phyloP scores from a whole-genome alignment of 1,284 basidiomycete genomes.

The Tylopilus orsonianus region DNA sequence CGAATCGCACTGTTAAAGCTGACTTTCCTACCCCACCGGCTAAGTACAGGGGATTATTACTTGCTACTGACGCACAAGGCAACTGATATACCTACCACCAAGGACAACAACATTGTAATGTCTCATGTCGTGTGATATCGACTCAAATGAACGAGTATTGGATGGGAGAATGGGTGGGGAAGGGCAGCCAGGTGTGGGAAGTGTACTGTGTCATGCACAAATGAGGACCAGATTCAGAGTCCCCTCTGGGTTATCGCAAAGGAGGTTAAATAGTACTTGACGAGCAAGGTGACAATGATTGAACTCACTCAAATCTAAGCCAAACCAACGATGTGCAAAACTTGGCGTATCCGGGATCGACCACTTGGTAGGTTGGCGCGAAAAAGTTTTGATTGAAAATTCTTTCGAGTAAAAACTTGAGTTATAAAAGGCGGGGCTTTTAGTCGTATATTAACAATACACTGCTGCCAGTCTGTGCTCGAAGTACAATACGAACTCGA shows the following conservation, averaged over 20 bases:
- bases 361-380: too few relatives aligned
- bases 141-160: conserved; percentile 1
- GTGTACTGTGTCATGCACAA: conserved; percentile 18
- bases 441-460: too few relatives aligned
- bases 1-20: conserved; percentile 73
- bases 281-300: neutral
- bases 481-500: too few relatives aligned
- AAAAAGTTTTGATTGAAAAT: too few relatives aligned
- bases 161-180: conserved; percentile 15
- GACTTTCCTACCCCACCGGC: conserved; percentile 86
- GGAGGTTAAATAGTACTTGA: neutral
- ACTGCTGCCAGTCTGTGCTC: too few relatives aligned
- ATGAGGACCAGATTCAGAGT: conserved; percentile 14
- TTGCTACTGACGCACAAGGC: conserved; percentile 6
- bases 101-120: conserved; percentile 76
- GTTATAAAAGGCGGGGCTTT: too few relatives aligned
- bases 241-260: conserved; percentile 4
- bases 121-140: conserved; percentile 44
- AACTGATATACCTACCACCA: conserved; percentile 53
- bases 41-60: conserved; percentile 30
- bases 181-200: conserved; percentile 26
- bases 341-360: too few relatives aligned
- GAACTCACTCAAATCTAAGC: conserved; percentile 3
- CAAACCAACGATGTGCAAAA: neutral
- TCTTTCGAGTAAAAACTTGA: too few relatives aligned